Base-by-base conservation (phyloP, 2,329 filamentous ascomycete genomes). In the Epichloe gansuensis region DNA sequence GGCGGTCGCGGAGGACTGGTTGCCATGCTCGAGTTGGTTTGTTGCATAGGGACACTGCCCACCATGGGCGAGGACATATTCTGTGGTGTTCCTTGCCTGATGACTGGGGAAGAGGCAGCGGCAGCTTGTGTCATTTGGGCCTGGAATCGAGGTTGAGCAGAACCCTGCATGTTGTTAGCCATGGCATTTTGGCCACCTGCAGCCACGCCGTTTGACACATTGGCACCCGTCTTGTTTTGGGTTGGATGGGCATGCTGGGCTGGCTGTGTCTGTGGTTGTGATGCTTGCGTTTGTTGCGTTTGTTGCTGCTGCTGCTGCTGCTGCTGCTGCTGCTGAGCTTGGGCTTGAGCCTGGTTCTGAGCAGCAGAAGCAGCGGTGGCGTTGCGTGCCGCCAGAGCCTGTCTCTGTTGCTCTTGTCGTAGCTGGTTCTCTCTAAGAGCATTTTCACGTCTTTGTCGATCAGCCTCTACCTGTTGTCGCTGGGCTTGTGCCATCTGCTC, bases 51-150 rank as follows among this genome's bases (percentile, higher is more conserved):
- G 28, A 78, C 77, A 38, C 76, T 76, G 44, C 73, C 73, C n/a
- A 81, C 75, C 73, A 80, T 82, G 8, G 82, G 82, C 1, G 82
- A 85, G 5, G 82, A 84, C 69, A 80, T 77, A 53, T 77, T 80
- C 52, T 82, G 80, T 12, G 82, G 82, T 1, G 81, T 85, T 23
- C 77, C 78, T 59, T 85, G 81, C 13, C 79, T 75, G 23, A 78
- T 67, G 53, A 82, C 72, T 0, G 87, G 86, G n/a, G 86, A 88
- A 8, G 83, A 82, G 1, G 81, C 82, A 4, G 79, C 76, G 7
- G 46, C 48, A 15, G 78, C 72, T 61, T 86, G 82, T 1, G 81
- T 77, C 7, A 81, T 76, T 57, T 83, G 77, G 48, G 73, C 70
- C 21, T 71, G 69, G 56, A 80, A 79, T 9, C 76, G 72, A 35